Percentiles rank a stretch among this genome's conserved stretches.
Evolutionary conservation across 345 rosid species (phyloP).

Genomic region (Bretschneidera sinensis): DNA sequence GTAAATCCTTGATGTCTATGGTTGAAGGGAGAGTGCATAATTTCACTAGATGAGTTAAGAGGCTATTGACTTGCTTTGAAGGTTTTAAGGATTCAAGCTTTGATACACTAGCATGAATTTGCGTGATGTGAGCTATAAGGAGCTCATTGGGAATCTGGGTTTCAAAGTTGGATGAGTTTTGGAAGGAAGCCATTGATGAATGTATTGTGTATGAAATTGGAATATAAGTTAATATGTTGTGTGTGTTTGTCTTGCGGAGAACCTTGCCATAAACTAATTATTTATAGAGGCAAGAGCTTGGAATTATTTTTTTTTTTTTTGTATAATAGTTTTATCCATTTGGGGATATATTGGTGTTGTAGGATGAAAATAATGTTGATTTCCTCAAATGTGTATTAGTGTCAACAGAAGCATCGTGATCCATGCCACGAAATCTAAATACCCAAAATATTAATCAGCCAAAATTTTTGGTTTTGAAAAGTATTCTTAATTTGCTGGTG

Average conservation of each 20-base stretch:
- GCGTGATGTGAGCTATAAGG: constrained; percentile 19
- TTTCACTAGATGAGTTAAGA: constrained; percentile 25
- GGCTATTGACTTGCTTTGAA: constrained; percentile 24
- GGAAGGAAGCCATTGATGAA: constrained; percentile 29
- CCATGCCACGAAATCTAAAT: constrained; percentile 2
- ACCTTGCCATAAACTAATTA: not conserved
- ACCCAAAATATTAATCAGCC: too few relatives aligned
- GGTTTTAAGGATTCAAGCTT: constrained; percentile 26
- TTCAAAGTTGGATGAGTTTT: constrained; percentile 3
- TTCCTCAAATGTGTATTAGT: not conserved
- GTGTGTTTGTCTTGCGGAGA: not conserved
- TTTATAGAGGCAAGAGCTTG: too few relatives aligned
- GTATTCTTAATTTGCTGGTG: not conserved
- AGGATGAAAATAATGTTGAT: not conserved
- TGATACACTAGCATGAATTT: constrained; percentile 19
- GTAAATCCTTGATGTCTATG: constrained; percentile 16
- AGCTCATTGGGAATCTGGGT: constrained; percentile 9
- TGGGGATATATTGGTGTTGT: too few relatives aligned
- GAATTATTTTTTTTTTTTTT: too few relatives aligned
- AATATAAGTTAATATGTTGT: too few relatives aligned
- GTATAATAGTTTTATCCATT: too few relatives aligned
- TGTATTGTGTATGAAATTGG: not conserved
- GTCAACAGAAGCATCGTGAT: not conserved
- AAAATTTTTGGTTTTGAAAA: too few relatives aligned
- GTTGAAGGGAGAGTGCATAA: constrained; percentile 21